Conservation (phyloP, 2,329 filamentous ascomycete genomes). For the Penicillium sp. region DNA sequence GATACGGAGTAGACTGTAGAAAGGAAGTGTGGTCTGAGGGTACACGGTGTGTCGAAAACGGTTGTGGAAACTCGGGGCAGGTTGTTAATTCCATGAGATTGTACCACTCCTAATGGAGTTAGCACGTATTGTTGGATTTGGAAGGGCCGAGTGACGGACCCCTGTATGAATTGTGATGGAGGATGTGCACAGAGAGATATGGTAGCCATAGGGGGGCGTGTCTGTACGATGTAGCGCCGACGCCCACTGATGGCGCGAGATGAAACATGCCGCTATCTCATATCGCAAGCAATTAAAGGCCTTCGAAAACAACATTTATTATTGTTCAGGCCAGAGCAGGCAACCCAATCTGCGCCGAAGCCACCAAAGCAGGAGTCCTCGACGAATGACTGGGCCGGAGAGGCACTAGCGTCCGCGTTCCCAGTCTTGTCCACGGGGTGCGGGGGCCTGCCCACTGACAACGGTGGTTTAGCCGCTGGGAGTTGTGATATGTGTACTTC, state of each 20-base stretch:
- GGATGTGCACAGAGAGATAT: background rate
- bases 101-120: background rate
- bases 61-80: background rate
- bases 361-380: no score
- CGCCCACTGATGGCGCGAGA: background rate
- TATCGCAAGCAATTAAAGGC: background rate
- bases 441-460: no score
- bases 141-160: background rate
- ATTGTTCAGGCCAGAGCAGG: no score
- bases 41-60: background rate
- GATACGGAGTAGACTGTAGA: background rate
- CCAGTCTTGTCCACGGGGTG: no score
- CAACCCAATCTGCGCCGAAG: background rate
- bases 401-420: no score
- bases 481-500: no score
- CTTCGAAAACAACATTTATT: background rate
- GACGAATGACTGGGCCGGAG: no score
- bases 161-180: background rate
- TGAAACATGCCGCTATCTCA: background rate
- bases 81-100: background rate
- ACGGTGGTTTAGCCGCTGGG: no score
- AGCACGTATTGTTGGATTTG: background rate
- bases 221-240: background rate
- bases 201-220: background rate
- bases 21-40: background rate